Evolutionary conservation across 2,329 filamentous ascomycete genomes (phyloP), one percentile per base, ranked within the genome.

Genomic region (Colletotrichum lupini): DNA sequence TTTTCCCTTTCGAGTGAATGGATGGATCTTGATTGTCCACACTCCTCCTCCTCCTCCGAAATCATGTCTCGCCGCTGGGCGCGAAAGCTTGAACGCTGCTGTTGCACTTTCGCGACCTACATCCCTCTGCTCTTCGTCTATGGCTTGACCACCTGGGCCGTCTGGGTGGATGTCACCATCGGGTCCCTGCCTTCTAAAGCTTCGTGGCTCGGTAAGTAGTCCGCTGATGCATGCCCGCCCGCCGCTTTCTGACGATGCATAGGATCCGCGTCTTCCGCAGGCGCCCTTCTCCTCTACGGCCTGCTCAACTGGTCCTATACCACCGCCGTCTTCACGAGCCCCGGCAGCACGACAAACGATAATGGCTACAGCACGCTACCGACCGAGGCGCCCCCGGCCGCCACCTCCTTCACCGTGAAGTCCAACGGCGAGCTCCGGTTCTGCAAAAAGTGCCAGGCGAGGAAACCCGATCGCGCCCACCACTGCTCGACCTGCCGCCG

Each of bases 361-460:
- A 83, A 88, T 80, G 92, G 92, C 77, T 98, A 98, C 85, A 94
- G 92, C 81, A 91, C 93, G 59, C 87, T 98, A 57, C 95, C 95
- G 1, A 94, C 93, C n/a, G 88, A 91, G 74, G 91, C 92, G 75
- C 83, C 89, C 7, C 88, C 77, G 76, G 81, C 76, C 63, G 88
- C 92, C 69, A 93, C 93, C 9, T 93, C 93, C 49, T 93, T 98
- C 79, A 98, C 96, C 1, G 97, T 98, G 80, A 99, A 97, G 84
- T 93, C 94, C 70, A 95, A 94, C 55, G 97, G 97, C 78, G 93
- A 94, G 78, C 85, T 93, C 65, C 91, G 97, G 68, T 98, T 93
- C 86, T 99, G 97, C 88, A 98, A 98, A 85, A 99, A 99, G 85
- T 99, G 97, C 83, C 94, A 97, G 85, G 92, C 92, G 65, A 91